These are phyloP conservation scores for Fusarium decemcellulare DNA, from an alignment of 2,329 filamentous ascomycete species.

Conservation along the genomic window DNA sequence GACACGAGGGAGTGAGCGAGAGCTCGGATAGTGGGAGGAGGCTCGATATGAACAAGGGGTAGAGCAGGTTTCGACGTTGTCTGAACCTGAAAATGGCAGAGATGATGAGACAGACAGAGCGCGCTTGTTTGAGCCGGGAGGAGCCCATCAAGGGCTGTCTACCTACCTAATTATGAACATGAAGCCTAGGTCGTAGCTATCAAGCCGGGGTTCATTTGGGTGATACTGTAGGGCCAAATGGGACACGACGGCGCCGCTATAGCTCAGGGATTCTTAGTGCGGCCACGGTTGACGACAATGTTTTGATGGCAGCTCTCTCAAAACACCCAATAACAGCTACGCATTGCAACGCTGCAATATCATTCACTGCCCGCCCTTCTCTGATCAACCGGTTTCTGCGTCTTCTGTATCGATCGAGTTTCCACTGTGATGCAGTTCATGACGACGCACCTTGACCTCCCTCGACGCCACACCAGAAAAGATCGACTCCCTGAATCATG, in stretches of 20 bases:
- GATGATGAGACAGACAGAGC: slow-evolving; percentile 10
- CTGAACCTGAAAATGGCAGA: slow-evolving; percentile 23
- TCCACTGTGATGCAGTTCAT: slow-evolving; percentile 21
- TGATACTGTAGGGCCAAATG: neutral
- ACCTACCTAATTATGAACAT: neutral
- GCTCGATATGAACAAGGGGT: slow-evolving; percentile 18
- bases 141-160: slow-evolving; percentile 4
- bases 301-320: neutral
- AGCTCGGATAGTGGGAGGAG: slow-evolving; percentile 5
- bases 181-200: slow-evolving; percentile 18
- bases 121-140: slow-evolving; percentile 17
- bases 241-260: slow-evolving; percentile 10
- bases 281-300: slow-evolving; percentile 19
- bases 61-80: slow-evolving; percentile 32
- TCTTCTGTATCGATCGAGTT: neutral
- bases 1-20: slow-evolving; percentile 29
- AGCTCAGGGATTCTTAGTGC: slow-evolving; percentile 34
- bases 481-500: slow-evolving; percentile 45
- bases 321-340: neutral
- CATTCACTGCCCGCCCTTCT: neutral
- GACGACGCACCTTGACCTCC: slow-evolving; percentile 34
- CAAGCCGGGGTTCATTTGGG: slow-evolving; percentile 10
- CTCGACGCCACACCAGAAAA: slow-evolving; percentile 37
- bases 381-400: slow-evolving; percentile 8
- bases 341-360: no score